A percentile compares a stretch with the other conserved stretches of the same genome.
Evolutionary conservation across 2,329 filamentous ascomycete species (phyloP).

Genomic region (Aspergillus tamarii): DNA sequence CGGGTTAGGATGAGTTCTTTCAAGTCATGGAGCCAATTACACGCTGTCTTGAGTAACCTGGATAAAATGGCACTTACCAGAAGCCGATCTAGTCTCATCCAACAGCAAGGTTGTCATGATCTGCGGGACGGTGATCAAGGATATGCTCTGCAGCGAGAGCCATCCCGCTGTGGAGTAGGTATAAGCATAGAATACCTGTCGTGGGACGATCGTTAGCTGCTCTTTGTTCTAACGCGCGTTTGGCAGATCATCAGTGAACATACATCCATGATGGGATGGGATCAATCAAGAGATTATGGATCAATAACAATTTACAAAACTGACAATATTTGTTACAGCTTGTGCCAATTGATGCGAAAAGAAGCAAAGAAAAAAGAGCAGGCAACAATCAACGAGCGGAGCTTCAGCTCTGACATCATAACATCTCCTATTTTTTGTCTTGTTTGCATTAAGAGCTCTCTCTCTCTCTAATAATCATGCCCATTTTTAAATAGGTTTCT

Average conservation of each 20-base stretch:
- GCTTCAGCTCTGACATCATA: background rate
- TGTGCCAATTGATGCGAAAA: background rate
- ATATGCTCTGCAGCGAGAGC: slow-evolving; percentile 50
- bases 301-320: background rate
- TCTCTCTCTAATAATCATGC: background rate
- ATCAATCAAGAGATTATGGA: background rate
- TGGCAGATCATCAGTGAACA: background rate
- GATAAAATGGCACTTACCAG: slow-evolving; percentile 47
- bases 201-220: slow-evolving; percentile 14
- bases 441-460: background rate
- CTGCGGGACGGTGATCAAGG: slow-evolving; percentile 63
- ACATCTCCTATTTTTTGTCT: background rate
- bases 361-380: background rate
- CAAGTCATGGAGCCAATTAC: background rate
- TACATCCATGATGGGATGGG: slow-evolving; percentile 25
- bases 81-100: slow-evolving; percentile 58
- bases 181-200: slow-evolving; percentile 49
- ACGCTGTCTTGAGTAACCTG: background rate
- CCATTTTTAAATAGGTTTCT: background rate
- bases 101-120: slow-evolving; percentile 64
- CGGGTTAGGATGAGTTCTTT: background rate
- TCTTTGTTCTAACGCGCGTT: background rate
- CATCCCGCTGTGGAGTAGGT: slow-evolving; percentile 49
- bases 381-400: background rate
- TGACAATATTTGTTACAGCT: background rate